These are phyloP conservation scores for Verticillium zaregamsianum DNA, from an alignment of 2,329 filamentous ascomycete species.

Conservation along the genomic window DNA sequence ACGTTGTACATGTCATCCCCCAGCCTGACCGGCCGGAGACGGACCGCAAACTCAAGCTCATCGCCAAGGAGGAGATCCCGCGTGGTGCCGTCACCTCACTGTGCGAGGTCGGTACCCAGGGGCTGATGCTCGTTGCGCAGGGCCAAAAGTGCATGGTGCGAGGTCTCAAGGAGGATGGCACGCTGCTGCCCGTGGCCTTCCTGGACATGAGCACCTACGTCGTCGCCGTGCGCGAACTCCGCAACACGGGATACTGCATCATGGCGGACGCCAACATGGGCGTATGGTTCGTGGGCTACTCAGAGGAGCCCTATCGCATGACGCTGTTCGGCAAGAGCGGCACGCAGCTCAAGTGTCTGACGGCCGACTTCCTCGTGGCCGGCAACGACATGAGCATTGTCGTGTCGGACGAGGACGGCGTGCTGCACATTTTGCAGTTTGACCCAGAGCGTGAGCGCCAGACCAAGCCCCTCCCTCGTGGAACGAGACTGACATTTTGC, in stretches of 20 bases:
- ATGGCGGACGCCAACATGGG: slow-evolving; percentile 91
- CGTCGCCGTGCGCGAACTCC: slow-evolving; percentile 76
- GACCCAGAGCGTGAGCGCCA: slow-evolving; percentile 78
- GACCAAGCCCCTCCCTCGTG: neutral
- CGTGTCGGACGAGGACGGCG: slow-evolving; percentile 77
- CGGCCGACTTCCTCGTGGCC: slow-evolving; percentile 84
- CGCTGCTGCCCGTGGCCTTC: slow-evolving; percentile 88
- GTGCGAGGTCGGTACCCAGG: slow-evolving; percentile 80
- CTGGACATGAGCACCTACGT: slow-evolving; percentile 97
- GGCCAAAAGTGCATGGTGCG: slow-evolving; percentile 97
- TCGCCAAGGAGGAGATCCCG: slow-evolving; percentile 86
- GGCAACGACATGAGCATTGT: slow-evolving; percentile 79
- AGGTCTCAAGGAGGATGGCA: slow-evolving; percentile 91
- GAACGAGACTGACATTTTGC: neutral
- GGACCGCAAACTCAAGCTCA: slow-evolving; percentile 76
- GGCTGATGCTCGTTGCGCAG: slow-evolving; percentile 83
- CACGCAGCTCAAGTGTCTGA: slow-evolving; percentile 71
- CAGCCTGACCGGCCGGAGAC: slow-evolving; percentile 83
- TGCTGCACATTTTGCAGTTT: slow-evolving; percentile 86
- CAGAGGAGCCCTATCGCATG: slow-evolving; percentile 95
- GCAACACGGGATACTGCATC: slow-evolving; percentile 77
- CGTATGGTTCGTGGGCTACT: slow-evolving; percentile 94
- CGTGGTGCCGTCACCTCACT: slow-evolving; percentile 87
- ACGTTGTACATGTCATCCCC: slow-evolving; percentile 87
- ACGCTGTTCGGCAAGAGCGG: slow-evolving; percentile 85